Evolutionary conservation across 495 filamentous ascomycete genomes (phyloP).

Genomic region (Penicillium waksmanii): DNA sequence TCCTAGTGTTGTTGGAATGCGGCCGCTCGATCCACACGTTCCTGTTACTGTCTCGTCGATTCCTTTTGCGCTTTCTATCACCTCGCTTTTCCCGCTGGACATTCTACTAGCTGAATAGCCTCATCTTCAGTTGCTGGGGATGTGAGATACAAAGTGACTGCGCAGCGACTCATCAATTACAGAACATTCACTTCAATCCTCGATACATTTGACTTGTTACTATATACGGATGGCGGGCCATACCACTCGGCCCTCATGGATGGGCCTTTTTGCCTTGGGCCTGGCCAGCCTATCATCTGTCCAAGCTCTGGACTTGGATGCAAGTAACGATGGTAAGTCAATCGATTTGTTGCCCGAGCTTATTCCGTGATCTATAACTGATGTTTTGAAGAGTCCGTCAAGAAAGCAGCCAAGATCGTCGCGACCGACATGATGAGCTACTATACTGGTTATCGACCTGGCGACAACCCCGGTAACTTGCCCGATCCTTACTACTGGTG

Average conservation of each 20-base stretch:
- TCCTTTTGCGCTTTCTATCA: slow-evolving; percentile 2
- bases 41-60: slow-evolving; percentile 1
- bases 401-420: slow-evolving; percentile 44
- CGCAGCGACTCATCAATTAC: neutral
- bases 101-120: neutral
- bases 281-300: slow-evolving; percentile 23
- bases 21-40: slow-evolving; percentile 15
- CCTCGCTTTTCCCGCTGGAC: neutral
- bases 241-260: slow-evolving; percentile 21
- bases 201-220: neutral
- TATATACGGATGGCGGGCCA: slow-evolving; percentile 17
- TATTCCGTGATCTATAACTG: neutral
- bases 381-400: slow-evolving; percentile 46
- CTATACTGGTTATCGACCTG: slow-evolving; percentile 72
- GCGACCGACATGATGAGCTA: slow-evolving; percentile 58
- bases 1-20: slow-evolving; percentile 27
- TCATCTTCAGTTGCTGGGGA: neutral
- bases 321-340: slow-evolving; percentile 26
- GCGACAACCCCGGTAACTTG: slow-evolving; percentile 71
- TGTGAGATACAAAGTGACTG: neutral
- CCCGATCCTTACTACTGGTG: slow-evolving; percentile 84
- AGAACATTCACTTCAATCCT: neutral
- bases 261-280: slow-evolving; percentile 17
- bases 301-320: slow-evolving; percentile 26
- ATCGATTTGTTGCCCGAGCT: neutral